phyloP scores from a whole-genome alignment of 495 filamentous ascomycete genomes.

The Bacidia rubella region DNA sequence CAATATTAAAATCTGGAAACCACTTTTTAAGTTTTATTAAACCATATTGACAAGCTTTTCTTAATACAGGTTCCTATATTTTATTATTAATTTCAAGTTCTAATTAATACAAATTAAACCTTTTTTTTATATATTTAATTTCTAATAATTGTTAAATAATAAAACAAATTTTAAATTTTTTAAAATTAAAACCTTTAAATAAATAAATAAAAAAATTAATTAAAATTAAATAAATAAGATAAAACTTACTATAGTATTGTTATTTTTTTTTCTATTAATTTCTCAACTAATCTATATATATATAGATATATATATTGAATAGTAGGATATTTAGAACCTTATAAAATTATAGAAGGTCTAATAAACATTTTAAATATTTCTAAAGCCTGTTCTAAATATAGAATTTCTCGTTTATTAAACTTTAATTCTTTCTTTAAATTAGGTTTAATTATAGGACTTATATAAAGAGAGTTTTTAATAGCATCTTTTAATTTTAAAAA shows the following conservation, averaged over 20 bases:
- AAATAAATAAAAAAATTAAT: neutral
- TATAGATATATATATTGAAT: neutral
- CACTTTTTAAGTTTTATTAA: neutral
- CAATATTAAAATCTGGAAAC: neutral
- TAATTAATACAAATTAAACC: no score
- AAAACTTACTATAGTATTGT: neutral
- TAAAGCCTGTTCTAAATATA: neutral
- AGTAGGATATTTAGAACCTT: neutral
- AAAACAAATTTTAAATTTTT: neutral
- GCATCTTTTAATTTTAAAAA: neutral
- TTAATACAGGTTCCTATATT: neutral
- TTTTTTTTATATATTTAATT: no score
- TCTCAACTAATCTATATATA: neutral
- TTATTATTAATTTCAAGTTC: no score
- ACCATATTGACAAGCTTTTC: neutral
- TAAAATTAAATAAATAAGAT: neutral
- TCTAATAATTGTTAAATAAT: neutral
- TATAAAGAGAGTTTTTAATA: neutral
- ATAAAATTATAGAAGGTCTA: neutral
- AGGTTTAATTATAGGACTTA: neutral
- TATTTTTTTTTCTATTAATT: neutral
- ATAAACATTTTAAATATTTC: conserved; percentile 2
- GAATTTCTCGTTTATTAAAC: neutral
- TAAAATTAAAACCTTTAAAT: no score
- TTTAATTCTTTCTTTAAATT: neutral